Base-by-base conservation (phyloP, 352 stramenopile species). In the Phytophthora litchii region DNA sequence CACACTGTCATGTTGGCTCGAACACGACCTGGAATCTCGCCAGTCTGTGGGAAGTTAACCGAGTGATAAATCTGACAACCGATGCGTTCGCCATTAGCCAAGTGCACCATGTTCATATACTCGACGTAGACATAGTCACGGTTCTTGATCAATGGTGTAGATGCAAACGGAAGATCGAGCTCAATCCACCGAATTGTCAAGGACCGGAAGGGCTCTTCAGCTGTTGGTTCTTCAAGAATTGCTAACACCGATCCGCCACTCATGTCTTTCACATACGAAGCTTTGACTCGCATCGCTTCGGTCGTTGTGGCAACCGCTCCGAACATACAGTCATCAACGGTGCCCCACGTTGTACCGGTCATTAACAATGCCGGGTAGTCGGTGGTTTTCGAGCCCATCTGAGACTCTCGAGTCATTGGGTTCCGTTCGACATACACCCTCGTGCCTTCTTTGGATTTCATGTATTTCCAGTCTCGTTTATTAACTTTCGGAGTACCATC, bases 11-110 rank as follows among this genome's bases (percentile, higher is more conserved):
- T 55, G 20, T 74, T 77, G 1, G 60, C 76, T 8, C 78, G 74
- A 16, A 74, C 63, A 8, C 64, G 70, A 14, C 51, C 29, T 2
- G 61, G 47, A 2, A 85, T 44, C 7, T 69, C 56, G 13, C 60
- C 62, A 5, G 76, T 64, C 31, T 83, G 55, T 4, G 64, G 45
- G 13, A 86, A 69, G 19, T 71, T 55, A n/a, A 88, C 58, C 19
- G 75, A 86, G 60, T 88, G 78, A 45, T 75, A 47, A 10, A 84
- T 54, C 50, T 81, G 68, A 35, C 70, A 84, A 7, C 74, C 74
- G 42, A 84, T 60, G 6, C 40, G 64, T 45, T 84, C 74, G 2
- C 70, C 67, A 10, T 63, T 66, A 0, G 54, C 40, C 20, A 73
- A 58, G 4, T 55, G 42, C 16, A 76, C 60, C n/a, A 80, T 67